These are phyloP conservation scores for Dendrothele bispora DNA, from an alignment of 768 basidiomycete genomes.

Conservation along the genomic window DNA sequence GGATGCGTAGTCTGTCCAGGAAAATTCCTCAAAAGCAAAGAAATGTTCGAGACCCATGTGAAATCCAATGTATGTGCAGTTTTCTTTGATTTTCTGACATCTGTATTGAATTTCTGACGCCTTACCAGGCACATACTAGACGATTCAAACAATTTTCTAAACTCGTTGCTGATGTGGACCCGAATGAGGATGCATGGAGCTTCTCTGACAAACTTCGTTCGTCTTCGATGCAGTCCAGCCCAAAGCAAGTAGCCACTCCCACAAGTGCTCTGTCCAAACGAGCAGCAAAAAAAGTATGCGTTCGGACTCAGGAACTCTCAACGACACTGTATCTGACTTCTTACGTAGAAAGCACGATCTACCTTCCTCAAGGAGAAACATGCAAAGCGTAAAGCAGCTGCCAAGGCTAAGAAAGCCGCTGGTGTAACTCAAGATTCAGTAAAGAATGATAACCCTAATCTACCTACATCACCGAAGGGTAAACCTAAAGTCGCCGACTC, in stretches of 20 bases:
- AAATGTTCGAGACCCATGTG: conserved; percentile 58
- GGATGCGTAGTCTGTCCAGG: conserved; percentile 72
- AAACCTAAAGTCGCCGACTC: too few relatives aligned
- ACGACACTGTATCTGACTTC: not conserved
- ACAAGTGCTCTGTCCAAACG: conserved; percentile 49
- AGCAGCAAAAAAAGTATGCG: conserved; percentile 58
- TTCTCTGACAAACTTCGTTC: too few relatives aligned
- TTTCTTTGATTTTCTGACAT: conserved; percentile 6
- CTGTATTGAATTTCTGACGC: too few relatives aligned
- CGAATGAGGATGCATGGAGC: conserved; percentile 48
- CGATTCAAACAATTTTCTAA: conserved; percentile 52
- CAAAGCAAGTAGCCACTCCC: conserved; percentile 21
- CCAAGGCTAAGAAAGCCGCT: conserved; percentile 41
- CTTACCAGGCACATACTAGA: conserved; percentile 61
- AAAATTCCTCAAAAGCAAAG: conserved; percentile 62
- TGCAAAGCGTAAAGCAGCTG: conserved; percentile 46
- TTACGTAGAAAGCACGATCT: conserved; percentile 46
- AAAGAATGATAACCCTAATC: too few relatives aligned
- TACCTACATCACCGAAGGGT: too few relatives aligned
- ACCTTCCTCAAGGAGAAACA: conserved; percentile 46
- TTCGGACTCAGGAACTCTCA: not conserved
- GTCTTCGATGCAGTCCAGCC: conserved; percentile 34
- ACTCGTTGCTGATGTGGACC: conserved; percentile 38
- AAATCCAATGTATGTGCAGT: conserved; percentile 60
- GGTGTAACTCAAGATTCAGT: too few relatives aligned